These are phyloP conservation scores for Aethionema arabicum DNA, from an alignment of 345 rosid genomes.

Conservation along the genomic window DNA sequence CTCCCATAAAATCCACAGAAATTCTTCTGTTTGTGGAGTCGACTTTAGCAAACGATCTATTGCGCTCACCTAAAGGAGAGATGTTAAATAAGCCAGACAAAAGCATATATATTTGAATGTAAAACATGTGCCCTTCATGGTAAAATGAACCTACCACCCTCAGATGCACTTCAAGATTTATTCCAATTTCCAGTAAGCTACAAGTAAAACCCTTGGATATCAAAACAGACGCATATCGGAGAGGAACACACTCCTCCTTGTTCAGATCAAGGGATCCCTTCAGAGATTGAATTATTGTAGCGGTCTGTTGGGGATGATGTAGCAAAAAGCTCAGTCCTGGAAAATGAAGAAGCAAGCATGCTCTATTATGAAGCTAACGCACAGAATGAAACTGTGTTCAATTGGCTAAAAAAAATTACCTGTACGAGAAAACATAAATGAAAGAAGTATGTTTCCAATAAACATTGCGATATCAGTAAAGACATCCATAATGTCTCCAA, in stretches of 20 bases:
- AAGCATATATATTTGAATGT: constrained; percentile 15
- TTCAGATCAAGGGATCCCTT: constrained; percentile 55
- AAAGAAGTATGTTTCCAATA: constrained; percentile 76
- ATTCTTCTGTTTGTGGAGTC: constrained; percentile 83
- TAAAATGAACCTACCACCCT: constrained; percentile 75
- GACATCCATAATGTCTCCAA: constrained; percentile 50
- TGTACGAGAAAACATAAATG: constrained; percentile 75
- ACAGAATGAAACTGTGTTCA: constrained; percentile 12
- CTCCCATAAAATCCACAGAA: constrained; percentile 96
- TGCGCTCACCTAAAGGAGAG: constrained; percentile 64
- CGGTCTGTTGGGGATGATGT: constrained; percentile 70
- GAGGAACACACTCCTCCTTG: constrained; percentile 88
- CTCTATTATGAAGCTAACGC: constrained; percentile 19
- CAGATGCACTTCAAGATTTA: constrained; percentile 84
- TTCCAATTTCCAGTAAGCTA: constrained; percentile 74
- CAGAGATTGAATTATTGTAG: constrained; percentile 64
- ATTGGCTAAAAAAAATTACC: constrained; percentile 43
- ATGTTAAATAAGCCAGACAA: constrained; percentile 12
- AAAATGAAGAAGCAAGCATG: constrained; percentile 29
- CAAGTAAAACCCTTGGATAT: constrained; percentile 90
- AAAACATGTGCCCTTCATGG: constrained; percentile 20
- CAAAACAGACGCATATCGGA: constrained; percentile 77
- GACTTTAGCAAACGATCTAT: constrained; percentile 76
- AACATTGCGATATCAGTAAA: constrained; percentile 63
- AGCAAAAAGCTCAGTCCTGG: constrained; percentile 84